phyloP scores from a whole-genome alignment of 192 early-diverging fungal genomes.

The Allomyces arbusculus region DNA sequence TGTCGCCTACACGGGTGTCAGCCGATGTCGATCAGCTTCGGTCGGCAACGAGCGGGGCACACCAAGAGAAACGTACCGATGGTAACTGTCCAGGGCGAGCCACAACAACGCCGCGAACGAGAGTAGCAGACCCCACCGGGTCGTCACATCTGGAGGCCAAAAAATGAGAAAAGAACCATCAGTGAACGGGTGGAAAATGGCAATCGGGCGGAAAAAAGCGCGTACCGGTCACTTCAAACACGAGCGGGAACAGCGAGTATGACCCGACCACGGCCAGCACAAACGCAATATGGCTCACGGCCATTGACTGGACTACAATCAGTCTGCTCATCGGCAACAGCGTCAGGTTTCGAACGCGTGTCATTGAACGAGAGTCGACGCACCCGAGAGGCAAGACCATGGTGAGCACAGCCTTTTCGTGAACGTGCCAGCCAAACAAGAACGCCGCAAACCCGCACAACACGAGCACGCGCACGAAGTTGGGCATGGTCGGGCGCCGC shows the following conservation, averaged over 20 bases:
- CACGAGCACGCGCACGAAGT: conserved; percentile 51
- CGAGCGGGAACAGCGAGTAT: conserved; percentile 21
- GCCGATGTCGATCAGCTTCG: no score
- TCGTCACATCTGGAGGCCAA: no score
- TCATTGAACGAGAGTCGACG: background rate
- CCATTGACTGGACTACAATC: conserved; percentile 8
- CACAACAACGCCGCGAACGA: no score
- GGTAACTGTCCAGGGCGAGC: no score
- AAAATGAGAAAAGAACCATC: no score
- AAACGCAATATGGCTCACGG: conserved; percentile 2
- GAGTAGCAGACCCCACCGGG: no score
- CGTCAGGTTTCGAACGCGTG: background rate
- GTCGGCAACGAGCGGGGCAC: no score
- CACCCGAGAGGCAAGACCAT: conserved; percentile 22
- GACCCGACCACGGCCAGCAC: conserved; percentile 15
- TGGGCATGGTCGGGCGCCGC: conserved; percentile 23
- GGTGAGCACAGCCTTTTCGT: conserved; percentile 86
- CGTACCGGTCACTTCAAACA: conserved; percentile 12
- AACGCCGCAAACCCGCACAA: conserved; percentile 72
- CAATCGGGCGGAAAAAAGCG: no score
- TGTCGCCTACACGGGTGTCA: no score
- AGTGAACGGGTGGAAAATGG: no score
- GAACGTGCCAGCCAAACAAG: conserved; percentile 95
- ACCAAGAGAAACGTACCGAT: no score
- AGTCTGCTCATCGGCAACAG: background rate